phyloP scores from a whole-genome alignment of 768 basidiomycete genomes.

The Leccinum broughii region DNA sequence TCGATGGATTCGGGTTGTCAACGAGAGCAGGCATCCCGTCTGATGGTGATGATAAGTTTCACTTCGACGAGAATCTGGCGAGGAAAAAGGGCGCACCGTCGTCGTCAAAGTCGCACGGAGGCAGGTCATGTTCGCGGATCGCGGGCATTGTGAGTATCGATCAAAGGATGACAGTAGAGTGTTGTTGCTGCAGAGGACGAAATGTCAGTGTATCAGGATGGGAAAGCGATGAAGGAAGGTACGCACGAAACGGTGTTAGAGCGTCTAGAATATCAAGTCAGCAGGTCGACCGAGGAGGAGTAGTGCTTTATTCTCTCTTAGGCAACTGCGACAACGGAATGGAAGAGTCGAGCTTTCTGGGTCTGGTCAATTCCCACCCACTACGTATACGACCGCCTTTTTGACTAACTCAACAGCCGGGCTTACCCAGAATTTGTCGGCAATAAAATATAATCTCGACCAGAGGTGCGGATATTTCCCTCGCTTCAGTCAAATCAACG shows the following conservation, averaged over 20 bases:
- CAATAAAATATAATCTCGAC: neutral
- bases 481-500: constrained; percentile 7
- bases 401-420: neutral
- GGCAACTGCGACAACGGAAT: constrained; percentile 34
- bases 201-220: constrained; percentile 14
- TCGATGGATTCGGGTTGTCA: constrained; percentile 51
- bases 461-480: neutral
- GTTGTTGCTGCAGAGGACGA: constrained; percentile 5
- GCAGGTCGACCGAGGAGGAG: constrained; percentile 24
- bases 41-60: constrained; percentile 19
- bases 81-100: constrained; percentile 31
- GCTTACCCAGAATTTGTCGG: no score
- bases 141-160: constrained; percentile 24
- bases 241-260: constrained; percentile 30
- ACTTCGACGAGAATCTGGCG: constrained; percentile 8
- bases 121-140: constrained; percentile 29
- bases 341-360: constrained; percentile 29
- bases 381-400: neutral
- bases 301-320: constrained; percentile 38
- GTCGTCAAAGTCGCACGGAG: constrained; percentile 34
- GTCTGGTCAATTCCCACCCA: constrained; percentile 32
- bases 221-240: constrained; percentile 8
- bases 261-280: constrained; percentile 23
- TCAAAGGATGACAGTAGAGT: neutral
- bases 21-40: constrained; percentile 53